Evolutionary conservation across 2,329 filamentous ascomycete species (phyloP).

Genomic region (Capronia coronata): DNA sequence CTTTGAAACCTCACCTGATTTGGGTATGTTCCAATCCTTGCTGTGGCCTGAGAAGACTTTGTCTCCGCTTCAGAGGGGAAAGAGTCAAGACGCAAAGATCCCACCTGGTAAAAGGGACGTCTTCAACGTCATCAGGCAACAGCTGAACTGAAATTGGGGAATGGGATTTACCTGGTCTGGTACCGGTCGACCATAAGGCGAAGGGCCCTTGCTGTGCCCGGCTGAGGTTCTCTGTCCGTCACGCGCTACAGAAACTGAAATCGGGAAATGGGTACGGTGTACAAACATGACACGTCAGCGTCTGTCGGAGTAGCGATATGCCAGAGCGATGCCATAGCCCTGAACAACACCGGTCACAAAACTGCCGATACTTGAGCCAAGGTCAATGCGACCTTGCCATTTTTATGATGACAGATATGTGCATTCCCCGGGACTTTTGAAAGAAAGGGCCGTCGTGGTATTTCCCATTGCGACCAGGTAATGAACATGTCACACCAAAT

Average conservation of each 20-base stretch:
- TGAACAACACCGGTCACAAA: not conserved
- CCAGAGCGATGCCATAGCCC: not conserved
- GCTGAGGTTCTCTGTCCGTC: not conserved
- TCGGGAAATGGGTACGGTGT: not conserved
- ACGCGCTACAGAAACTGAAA: not conserved
- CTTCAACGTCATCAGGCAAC: no score
- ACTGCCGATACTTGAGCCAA: not conserved
- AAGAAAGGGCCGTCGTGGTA: not conserved
- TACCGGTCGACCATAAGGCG: no score
- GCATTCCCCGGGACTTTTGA: not conserved
- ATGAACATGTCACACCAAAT: not conserved
- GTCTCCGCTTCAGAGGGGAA: no score
- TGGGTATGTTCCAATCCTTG: no score
- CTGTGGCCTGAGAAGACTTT: no score
- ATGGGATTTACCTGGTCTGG: no score
- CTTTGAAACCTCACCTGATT: no score
- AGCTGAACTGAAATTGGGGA: no score
- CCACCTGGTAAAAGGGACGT: no score
- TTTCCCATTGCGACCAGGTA: not conserved
- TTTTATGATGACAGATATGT: constrained; percentile 2
- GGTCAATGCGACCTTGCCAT: not conserved
- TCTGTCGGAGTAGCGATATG: not conserved
- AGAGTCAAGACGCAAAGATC: no score
- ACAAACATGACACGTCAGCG: constrained; percentile 3
- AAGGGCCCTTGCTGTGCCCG: not conserved